Base-by-base conservation (phyloP, 228 moss, liverwort and hornwort species). In the Sphagnum fallax region DNA sequence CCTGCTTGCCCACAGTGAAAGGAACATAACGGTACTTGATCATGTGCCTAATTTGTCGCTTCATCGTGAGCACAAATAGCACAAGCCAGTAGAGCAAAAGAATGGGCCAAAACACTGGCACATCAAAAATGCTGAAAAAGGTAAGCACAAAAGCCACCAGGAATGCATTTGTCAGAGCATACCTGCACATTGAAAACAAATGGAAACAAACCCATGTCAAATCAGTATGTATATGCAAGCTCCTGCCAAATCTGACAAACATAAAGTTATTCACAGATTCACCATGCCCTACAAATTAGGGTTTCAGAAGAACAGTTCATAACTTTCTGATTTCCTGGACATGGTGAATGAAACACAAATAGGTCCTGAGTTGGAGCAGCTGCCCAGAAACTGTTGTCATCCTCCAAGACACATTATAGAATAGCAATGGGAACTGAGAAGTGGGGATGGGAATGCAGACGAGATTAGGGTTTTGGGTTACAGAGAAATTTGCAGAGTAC, bases 31-130 rank as follows among this genome's bases (percentile, higher is more conserved):
- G 87, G 81, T 91, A 93, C 61, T 91, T 94, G 76, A 96, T 94
- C 94, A 94, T 89, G 86, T 94, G 94, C 72, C 82, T 93, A 74
- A 96, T 92, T 88, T 96, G 96, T 51, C 96, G 84, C 82, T 94
- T 94, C 94, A 94, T 91, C 8, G 94, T 94, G 66, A 94, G 86
- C n/a, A 89, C 86, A 67, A 94, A 94, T 50, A 94, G 86, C 61
- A 94, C 91, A 78, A 91, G 77, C 96, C 94, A 94, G 74, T 94
- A 91, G 69, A 94, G 81, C 64, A 94, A 75, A 65, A 94, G 71
- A 60, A 96, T 93, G 52, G 96, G 96, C 96, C 96, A 96, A 79
- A 92, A 96, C 73, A 96, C 96, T 14, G 96, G 96, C 61, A 96
- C 96, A 62, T 96, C 91, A 74, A 96, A 96, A 74, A 96, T 88